phyloP scores from a whole-genome alignment of 768 basidiomycete species.

The Tremella mesenterica region DNA sequence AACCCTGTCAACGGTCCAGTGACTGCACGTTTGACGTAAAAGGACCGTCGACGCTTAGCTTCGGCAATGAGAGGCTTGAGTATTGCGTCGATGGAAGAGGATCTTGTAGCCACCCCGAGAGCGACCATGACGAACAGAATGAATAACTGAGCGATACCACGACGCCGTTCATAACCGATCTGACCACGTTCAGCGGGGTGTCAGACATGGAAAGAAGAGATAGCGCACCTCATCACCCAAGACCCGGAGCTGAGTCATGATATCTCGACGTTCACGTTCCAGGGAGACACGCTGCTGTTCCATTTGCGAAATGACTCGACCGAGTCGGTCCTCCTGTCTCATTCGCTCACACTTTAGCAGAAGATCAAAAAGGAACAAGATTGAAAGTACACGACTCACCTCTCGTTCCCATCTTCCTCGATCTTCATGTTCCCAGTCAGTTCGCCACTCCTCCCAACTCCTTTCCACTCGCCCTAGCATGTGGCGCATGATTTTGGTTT shows the following conservation, averaged over 20 bases:
- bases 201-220: not conserved
- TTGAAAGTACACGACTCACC: constrained; percentile 21
- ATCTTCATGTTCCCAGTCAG: constrained; percentile 24
- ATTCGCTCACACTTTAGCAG: constrained; percentile 25
- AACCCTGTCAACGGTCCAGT: constrained; percentile 22
- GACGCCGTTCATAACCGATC: constrained; percentile 74
- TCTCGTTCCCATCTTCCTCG: constrained; percentile 27
- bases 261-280: constrained; percentile 61
- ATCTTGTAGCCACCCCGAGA: constrained; percentile 64
- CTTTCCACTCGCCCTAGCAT: constrained; percentile 51
- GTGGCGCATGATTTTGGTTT: constrained; percentile 64
- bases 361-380: no score
- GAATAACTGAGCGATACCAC: constrained; percentile 79
- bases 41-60: constrained; percentile 19
- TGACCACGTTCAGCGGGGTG: constrained; percentile 47
- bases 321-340: constrained; percentile 50
- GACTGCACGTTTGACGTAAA: constrained; percentile 8
- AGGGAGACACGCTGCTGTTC: constrained; percentile 54
- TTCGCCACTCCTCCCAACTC: constrained; percentile 27
- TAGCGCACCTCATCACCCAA: constrained; percentile 84
- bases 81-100: constrained; percentile 25
- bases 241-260: constrained; percentile 62
- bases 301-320: constrained; percentile 60
- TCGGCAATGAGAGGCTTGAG: constrained; percentile 32
- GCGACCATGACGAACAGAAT: constrained; percentile 72